These are phyloP conservation scores for Babjeviella inositovora DNA, from an alignment of 805 yeast species.

Conservation along the genomic window DNA sequence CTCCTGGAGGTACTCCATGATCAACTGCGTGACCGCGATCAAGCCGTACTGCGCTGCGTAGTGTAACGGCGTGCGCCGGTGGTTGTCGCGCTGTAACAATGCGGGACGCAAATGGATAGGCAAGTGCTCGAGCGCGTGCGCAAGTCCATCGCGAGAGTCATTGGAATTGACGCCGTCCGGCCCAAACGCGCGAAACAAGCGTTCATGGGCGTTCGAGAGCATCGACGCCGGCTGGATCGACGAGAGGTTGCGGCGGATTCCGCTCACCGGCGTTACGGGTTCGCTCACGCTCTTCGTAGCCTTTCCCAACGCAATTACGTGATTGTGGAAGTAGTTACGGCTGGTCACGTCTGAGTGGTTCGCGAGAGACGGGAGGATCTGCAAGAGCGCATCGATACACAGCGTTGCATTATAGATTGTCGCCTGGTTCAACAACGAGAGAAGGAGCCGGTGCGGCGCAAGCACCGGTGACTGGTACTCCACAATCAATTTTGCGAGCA, in stretches of 20 bases:
- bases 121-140: constrained; percentile 38
- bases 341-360: constrained; percentile 66
- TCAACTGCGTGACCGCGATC: constrained; percentile 37
- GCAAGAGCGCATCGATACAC: constrained; percentile 43
- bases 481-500: constrained; percentile 25
- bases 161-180: constrained; percentile 47
- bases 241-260: constrained; percentile 11
- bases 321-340: constrained; percentile 76
- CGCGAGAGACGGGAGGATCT: constrained; percentile 29
- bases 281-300: too few relatives aligned
- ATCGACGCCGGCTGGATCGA: constrained; percentile 10
- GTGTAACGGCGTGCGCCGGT: constrained; percentile 75
- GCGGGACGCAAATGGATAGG: constrained; percentile 35
- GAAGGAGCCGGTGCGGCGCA: constrained; percentile 35
- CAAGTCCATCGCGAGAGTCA: constrained; percentile 41
- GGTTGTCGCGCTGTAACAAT: constrained; percentile 55
- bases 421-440: constrained; percentile 51
- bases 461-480: constrained; percentile 26
- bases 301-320: constrained; percentile 68
- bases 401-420: constrained; percentile 34
- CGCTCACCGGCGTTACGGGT: too few relatives aligned
- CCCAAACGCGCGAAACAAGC: constrained; percentile 37
- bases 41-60: constrained; percentile 83
- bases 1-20: constrained; percentile 35
- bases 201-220: constrained; percentile 20